Conservation (phyloP, 345 rosid species). For the Lepidium africanum region DNA sequence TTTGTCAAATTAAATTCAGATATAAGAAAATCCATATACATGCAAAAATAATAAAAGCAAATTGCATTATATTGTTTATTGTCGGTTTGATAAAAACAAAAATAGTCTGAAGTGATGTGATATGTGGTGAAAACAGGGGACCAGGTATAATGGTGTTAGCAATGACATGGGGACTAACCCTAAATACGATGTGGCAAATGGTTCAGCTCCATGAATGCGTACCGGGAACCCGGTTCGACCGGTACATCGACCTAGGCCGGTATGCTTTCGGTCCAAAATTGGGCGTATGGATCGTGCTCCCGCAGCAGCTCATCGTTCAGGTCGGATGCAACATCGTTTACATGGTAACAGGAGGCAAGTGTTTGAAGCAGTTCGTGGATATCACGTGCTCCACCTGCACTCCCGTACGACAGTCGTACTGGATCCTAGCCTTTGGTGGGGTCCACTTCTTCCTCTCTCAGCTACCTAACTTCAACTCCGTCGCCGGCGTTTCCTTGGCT, state of each 20-base stretch:
- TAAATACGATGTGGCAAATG: slow-evolving; percentile 98
- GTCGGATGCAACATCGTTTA: slow-evolving; percentile 89
- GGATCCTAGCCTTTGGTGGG: slow-evolving; percentile 85
- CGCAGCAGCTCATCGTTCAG: slow-evolving; percentile 89
- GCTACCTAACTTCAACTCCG: slow-evolving; percentile 90
- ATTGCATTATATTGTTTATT: background rate
- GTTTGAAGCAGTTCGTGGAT: slow-evolving; percentile 75
- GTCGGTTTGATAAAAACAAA: background rate
- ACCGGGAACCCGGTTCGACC: slow-evolving; percentile 82
- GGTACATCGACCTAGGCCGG: slow-evolving; percentile 81
- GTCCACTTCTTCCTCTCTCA: slow-evolving; percentile 87
- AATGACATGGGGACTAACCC: slow-evolving; percentile 79
- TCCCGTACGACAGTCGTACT: slow-evolving; percentile 60
- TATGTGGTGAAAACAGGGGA: slow-evolving; percentile 49
- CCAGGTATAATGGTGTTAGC: slow-evolving; percentile 63
- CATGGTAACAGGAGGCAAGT: slow-evolving; percentile 99
- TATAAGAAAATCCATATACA: background rate
- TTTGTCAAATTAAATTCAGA: background rate
- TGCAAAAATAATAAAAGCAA: background rate
- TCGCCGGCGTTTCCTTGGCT: slow-evolving; percentile 84
- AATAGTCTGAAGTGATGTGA: background rate
- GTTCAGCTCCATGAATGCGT: slow-evolving; percentile 88
- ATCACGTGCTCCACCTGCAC: slow-evolving; percentile 64
- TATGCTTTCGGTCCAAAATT: slow-evolving; percentile 76
- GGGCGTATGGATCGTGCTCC: slow-evolving; percentile 87